phyloP scores from a whole-genome alignment of 306 rosid species.

The Mucuna pruriens region DNA sequence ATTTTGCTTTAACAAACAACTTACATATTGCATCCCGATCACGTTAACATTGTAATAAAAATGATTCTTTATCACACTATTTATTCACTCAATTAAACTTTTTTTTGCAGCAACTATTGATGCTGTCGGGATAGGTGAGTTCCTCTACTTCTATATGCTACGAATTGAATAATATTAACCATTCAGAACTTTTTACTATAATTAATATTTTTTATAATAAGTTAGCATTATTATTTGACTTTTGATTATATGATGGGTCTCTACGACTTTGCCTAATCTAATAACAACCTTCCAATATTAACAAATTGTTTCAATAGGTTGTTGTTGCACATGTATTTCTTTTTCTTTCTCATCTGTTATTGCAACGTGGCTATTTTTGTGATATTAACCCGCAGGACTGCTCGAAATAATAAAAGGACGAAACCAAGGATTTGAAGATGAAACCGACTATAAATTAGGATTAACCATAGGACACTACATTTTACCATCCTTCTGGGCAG shows the following conservation, averaged over 20 bases:
- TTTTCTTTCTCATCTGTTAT: not conserved
- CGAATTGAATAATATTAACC: too few species aligned
- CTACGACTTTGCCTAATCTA: not conserved
- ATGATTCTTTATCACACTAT: not conserved
- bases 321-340: not conserved
- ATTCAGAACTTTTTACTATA: too few species aligned
- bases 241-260: not conserved
- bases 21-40: not conserved
- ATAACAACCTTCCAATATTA: not conserved
- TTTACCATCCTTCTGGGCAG: not conserved
- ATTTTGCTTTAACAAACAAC: not conserved
- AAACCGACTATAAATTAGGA: not conserved
- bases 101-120: not conserved
- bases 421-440: not conserved
- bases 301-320: not conserved
- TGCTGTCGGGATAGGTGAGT: constrained; percentile 4
- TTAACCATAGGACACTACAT: not conserved
- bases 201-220: not conserved
- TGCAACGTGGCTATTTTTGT: not conserved
- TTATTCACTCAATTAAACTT: not conserved
- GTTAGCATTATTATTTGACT: not conserved
- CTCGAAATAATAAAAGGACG: not conserved
- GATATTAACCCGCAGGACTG: not conserved
- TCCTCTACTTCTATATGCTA: not conserved
- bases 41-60: not conserved